Evolutionary conservation across 257 asterid genomes (phyloP).

Genomic region (Marsdenia floribunda): DNA sequence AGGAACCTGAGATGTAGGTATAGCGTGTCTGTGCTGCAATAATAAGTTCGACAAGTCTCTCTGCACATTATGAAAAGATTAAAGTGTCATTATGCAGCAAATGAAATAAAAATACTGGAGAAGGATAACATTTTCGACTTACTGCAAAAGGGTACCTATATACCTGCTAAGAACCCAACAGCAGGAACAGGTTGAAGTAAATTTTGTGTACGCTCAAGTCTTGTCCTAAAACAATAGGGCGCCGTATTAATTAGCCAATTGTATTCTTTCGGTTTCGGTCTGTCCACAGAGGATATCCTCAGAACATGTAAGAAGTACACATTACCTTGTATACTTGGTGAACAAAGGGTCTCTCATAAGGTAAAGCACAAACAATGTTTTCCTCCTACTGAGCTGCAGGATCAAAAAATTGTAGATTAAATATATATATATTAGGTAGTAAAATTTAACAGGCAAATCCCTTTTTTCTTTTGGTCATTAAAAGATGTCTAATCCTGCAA

Average conservation of each 20-base stretch:
- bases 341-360: conserved; percentile 99
- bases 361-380: conserved; percentile 85
- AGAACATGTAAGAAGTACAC: neutral
- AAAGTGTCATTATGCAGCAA: neutral
- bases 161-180: conserved; percentile 79
- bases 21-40: conserved; percentile 93
- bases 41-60: conserved; percentile 80
- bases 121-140: neutral
- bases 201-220: conserved; percentile 66
- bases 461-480: neutral
- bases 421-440: neutral
- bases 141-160: conserved; percentile 7
- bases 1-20: conserved; percentile 99
- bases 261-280: neutral
- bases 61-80: conserved; percentile 31
- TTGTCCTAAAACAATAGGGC: conserved; percentile 46
- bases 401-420: neutral
- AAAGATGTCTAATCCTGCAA: neutral
- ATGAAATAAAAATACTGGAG: neutral
- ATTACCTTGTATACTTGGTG: conserved; percentile 74
- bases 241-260: conserved; percentile 14
- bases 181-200: conserved; percentile 74
- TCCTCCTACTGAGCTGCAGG: conserved; percentile 82
- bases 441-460: neutral
- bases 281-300: too few species aligned